Evolutionary conservation across 106 monocot genomes (phyloP).

Genomic region (Dioscorea alata): DNA sequence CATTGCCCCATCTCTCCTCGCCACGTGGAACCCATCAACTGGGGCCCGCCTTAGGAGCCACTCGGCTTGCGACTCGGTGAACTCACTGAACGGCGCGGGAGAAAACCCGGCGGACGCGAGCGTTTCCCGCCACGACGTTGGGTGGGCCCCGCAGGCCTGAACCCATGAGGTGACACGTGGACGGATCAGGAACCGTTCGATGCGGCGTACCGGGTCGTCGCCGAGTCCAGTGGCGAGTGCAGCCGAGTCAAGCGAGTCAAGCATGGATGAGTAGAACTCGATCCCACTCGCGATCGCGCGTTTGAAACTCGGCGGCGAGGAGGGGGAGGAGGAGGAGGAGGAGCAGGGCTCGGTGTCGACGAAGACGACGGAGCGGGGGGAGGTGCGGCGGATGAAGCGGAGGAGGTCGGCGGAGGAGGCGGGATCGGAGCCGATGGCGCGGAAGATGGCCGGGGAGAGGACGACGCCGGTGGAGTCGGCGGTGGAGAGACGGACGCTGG

Average conservation of each 20-base stretch:
- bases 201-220: no score
- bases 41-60: conserved; percentile 46
- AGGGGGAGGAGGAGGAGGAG: neutral
- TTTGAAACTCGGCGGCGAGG: conserved; percentile 17
- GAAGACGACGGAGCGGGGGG: conserved; percentile 37
- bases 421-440: conserved; percentile 3
- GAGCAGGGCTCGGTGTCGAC: conserved; percentile 34
- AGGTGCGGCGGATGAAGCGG: conserved; percentile 32
- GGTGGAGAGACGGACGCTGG: conserved; percentile 20
- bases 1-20: conserved; percentile 33
- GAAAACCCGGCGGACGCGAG: conserved; percentile 31
- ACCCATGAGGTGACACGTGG: no score
- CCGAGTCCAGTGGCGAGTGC: no score
- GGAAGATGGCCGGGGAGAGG: conserved; percentile 33
- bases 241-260: conserved; percentile 1
- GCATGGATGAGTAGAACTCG: conserved; percentile 25
- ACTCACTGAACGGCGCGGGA: conserved; percentile 43
- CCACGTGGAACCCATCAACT: conserved; percentile 58
- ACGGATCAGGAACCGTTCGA: no score
- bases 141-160: no score
- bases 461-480: conserved; percentile 42
- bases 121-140: conserved; percentile 25
- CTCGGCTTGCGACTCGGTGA: conserved; percentile 67
- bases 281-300: conserved; percentile 30
- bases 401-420: conserved; percentile 28